Base-by-base conservation (phyloP, 768 basidiomycete species). In the Chalciporus sphaerocephalus region DNA sequence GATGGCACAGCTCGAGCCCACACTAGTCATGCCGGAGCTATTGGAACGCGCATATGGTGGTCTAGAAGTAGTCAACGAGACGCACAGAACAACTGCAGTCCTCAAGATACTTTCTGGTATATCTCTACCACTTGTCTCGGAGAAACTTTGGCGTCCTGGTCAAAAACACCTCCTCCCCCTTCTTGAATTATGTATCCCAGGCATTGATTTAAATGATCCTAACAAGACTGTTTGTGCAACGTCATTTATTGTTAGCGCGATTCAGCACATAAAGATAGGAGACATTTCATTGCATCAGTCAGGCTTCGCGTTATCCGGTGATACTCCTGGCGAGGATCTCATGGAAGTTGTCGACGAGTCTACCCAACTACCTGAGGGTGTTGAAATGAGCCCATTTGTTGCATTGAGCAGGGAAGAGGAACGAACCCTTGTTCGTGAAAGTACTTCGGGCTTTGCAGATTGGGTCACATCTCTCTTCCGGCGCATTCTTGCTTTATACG, bases 21-120 rank as follows among this genome's bases (percentile, higher is more conserved):
- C 75, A 15, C 69, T 95, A 25, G 77, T 97, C 55, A 87, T 98
- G 83, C 93, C 93, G 3, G 85, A 92, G 33, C 72, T 97, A 11
- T 74, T 98, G 18, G 94, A 96, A 57, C 80, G 93, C 23, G 91
- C 92, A 1, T 92, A 95, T 51, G 78, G 87, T 28, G 92, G 92
- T 0, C 71, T 98, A n/a, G 92, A 96, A 61, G 83, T 85, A 10
- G 79, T 97, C 15, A 93, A 94, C 52, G 94, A 97, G 73, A 98
- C 95, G 0, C 92, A 96, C 62, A 74, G 94, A 32, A 96, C 94
- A 4, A 92, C 92, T 2, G 89, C 94, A 1, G 90, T 92, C 9
- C 73, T 97, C 36, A 89, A 85, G 41, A 87, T 88, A 62, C 75
- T 97, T 22, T 79, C 87, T 16, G 83, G 81, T 2, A 80, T 93